These are phyloP conservation scores for Medicago ruthenica DNA, from an alignment of 306 rosid species.

Conservation along the genomic window DNA sequence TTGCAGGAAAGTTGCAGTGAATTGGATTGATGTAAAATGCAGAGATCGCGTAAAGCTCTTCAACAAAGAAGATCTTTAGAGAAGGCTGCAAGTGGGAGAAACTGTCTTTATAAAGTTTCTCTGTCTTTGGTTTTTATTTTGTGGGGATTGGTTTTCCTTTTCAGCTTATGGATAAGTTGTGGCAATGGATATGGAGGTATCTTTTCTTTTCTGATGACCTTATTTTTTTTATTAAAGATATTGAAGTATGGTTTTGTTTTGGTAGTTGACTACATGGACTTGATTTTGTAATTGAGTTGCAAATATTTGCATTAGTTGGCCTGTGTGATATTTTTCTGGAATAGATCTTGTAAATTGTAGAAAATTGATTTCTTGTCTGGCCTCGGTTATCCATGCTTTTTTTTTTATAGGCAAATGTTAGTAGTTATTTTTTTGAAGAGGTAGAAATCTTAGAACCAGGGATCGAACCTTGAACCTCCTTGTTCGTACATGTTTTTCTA, in stretches of 20 bases:
- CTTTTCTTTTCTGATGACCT: slow-evolving; percentile 13
- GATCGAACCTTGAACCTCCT: not conserved
- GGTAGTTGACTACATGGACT: not conserved
- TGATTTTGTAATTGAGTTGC: slow-evolving; percentile 23
- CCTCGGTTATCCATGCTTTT: not conserved
- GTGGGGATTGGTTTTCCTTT: slow-evolving; percentile 82
- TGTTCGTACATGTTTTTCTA: too few species aligned
- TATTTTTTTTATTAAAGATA: not conserved
- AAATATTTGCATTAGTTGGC: slow-evolving; percentile 16
- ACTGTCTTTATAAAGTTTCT: slow-evolving; percentile 67
- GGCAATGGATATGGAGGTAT: slow-evolving; percentile 80
- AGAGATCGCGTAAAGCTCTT: slow-evolving; percentile 84
- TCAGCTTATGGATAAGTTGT: slow-evolving; percentile 76
- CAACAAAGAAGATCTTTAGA: slow-evolving; percentile 68
- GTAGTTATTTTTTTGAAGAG: not conserved
- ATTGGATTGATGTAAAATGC: slow-evolving; percentile 81
- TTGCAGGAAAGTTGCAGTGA: slow-evolving; percentile 51
- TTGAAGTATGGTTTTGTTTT: slow-evolving; percentile 40
- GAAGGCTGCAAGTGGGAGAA: slow-evolving; percentile 57
- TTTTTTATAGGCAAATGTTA: not conserved
- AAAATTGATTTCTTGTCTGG: slow-evolving; percentile 10
- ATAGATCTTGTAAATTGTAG: slow-evolving; percentile 24
- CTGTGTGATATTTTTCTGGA: not conserved
- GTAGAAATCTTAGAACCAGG: not conserved
- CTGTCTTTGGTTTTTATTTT: slow-evolving; percentile 73